Conservation (phyloP, 495 filamentous ascomycete genomes). For the Glonium stellatum region DNA sequence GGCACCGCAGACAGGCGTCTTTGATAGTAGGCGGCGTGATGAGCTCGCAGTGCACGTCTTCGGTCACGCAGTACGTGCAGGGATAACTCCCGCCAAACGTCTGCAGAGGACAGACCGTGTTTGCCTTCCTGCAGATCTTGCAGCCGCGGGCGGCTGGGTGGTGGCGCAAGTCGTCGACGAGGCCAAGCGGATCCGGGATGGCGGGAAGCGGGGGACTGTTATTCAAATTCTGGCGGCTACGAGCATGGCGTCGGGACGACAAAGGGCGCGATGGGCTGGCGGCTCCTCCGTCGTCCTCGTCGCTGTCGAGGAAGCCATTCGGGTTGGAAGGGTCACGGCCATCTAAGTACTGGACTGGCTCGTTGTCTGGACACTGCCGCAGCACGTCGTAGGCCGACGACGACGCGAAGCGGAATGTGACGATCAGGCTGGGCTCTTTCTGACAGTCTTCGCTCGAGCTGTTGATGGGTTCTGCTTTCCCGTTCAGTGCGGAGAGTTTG, state of each 20-base stretch:
- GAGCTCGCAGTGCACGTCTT: constrained; percentile 4
- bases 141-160: neutral
- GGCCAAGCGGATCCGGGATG: neutral
- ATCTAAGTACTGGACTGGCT: neutral
- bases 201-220: neutral
- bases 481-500: neutral
- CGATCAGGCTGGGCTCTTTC: neutral
- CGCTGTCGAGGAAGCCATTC: neutral
- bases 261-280: neutral
- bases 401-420: neutral
- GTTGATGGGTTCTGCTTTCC: neutral
- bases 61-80: constrained; percentile 9
- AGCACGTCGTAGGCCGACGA: neutral
- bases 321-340: too few species aligned
- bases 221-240: neutral
- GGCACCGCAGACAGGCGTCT: constrained; percentile 10
- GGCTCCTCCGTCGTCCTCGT: neutral
- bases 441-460: neutral
- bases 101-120: neutral
- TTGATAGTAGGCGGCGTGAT: constrained; percentile 7
- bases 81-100: constrained; percentile 3
- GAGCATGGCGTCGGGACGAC: neutral
- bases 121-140: neutral
- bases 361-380: neutral
- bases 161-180: neutral